Percentiles rank a stretch among this genome's conserved stretches.
phyloP scores from a whole-genome alignment of 306 rosid genomes.

The Prunus mume region DNA sequence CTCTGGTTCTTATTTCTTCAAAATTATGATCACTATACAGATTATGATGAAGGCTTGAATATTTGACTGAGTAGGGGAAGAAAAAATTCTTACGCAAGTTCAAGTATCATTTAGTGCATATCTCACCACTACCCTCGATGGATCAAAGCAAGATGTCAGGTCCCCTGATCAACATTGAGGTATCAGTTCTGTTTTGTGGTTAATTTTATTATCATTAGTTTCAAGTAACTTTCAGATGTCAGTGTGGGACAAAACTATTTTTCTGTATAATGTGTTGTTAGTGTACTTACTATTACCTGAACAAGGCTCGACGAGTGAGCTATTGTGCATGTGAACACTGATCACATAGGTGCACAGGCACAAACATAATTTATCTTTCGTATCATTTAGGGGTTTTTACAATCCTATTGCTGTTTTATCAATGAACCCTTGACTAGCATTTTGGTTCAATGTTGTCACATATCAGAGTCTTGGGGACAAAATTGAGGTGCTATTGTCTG shows the following conservation, averaged over 20 bases:
- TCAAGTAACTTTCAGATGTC: not conserved
- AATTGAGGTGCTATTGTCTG: too few species aligned
- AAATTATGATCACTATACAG: slow-evolving; percentile 28
- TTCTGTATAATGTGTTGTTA: too few species aligned
- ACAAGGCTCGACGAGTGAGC: too few species aligned
- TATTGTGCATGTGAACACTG: too few species aligned
- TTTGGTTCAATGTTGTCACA: too few species aligned
- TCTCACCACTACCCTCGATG: slow-evolving; percentile 86
- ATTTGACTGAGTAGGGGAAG: slow-evolving; percentile 55
- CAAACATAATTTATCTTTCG: too few species aligned
- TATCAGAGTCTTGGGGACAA: too few species aligned
- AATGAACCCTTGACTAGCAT: too few species aligned
- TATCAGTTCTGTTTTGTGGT: slow-evolving; percentile 20
- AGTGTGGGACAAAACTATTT: not conserved
- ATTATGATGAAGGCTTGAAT: slow-evolving; percentile 70
- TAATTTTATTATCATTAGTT: slow-evolving; percentile 1
- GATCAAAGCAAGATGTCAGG: slow-evolving; percentile 80
- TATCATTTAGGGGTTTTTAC: too few species aligned
- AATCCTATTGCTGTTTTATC: too few species aligned
- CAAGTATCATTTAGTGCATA: slow-evolving; percentile 41
- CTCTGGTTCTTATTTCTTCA: not conserved
- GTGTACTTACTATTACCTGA: too few species aligned
- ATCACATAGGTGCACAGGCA: too few species aligned
- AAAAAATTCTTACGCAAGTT: slow-evolving; percentile 25
- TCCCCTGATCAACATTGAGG: slow-evolving; percentile 75